Conservation (phyloP, 306 rosid genomes). For the Lotus japonicus region DNA sequence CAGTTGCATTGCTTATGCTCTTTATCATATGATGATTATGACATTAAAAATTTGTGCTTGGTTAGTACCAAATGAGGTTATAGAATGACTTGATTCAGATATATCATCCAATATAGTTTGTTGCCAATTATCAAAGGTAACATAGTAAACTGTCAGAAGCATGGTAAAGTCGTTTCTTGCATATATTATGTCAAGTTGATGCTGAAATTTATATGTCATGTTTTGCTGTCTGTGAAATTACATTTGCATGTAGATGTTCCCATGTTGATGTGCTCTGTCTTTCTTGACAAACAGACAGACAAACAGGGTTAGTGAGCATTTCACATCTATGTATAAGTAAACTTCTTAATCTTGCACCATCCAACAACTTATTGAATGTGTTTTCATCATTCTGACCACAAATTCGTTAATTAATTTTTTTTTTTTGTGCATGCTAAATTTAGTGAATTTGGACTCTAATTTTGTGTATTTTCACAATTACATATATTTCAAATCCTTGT, state of each 20-base stretch:
- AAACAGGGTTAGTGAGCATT: not conserved
- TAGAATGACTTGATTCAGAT: not conserved
- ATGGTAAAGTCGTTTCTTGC: not conserved
- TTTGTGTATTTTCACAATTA: not conserved
- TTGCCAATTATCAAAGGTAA: not conserved
- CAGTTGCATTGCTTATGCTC: constrained; percentile 16
- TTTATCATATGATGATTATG: not conserved
- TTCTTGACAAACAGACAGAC: not conserved
- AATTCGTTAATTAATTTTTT: not conserved
- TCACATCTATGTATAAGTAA: not conserved
- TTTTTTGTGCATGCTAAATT: not conserved
- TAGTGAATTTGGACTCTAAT: not conserved
- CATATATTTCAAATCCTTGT: not conserved
- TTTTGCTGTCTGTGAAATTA: not conserved
- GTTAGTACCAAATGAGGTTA: not conserved
- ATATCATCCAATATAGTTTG: not conserved
- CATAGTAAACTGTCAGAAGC: not conserved
- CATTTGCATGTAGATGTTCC: not conserved
- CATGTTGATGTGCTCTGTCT: not conserved
- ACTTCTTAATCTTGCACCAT: constrained; percentile 6
- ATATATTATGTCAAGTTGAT: not conserved
- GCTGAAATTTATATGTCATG: not conserved
- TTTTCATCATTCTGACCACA: not conserved
- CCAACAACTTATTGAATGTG: not conserved
- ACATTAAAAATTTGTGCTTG: not conserved